Conservation (phyloP, 208 protist species). For the Herpetomonas samuelpessoai region DNA sequence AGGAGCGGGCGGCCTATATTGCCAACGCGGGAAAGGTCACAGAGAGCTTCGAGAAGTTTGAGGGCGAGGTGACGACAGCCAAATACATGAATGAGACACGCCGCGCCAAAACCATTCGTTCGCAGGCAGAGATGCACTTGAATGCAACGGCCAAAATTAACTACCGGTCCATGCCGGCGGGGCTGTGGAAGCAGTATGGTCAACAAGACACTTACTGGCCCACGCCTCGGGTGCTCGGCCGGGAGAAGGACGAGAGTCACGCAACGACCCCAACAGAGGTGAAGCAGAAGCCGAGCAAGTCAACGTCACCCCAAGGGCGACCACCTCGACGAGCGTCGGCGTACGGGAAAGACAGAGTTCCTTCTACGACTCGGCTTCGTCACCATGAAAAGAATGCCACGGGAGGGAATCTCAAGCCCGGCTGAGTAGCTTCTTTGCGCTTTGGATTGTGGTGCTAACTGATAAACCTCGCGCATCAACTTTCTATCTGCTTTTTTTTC, state of each 20-base stretch:
- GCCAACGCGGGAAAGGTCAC: conserved; percentile 61
- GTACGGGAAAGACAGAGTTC: no score
- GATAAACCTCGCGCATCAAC: no score
- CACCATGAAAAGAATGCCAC: no score
- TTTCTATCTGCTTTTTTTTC: no score
- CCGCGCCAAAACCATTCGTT: conserved; percentile 70
- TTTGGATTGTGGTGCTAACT: no score
- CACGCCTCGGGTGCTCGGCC: conserved; percentile 62
- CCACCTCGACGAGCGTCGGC: no score
- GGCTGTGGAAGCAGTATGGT: conserved; percentile 86
- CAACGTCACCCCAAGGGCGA: no score
- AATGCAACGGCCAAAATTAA: conserved; percentile 88
- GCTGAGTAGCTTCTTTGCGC: no score
- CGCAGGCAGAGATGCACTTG: conserved; percentile 87
- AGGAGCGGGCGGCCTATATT: conserved; percentile 70
- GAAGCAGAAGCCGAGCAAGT: no score
- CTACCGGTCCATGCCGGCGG: conserved; percentile 86
- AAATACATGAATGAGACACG: conserved; percentile 87
- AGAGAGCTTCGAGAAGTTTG: conserved; percentile 85
- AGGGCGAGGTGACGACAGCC: conserved; percentile 67
- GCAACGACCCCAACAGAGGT: no score
- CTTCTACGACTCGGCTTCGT: no score
- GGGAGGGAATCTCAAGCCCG: no score
- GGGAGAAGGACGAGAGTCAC: conserved; percentile 44
- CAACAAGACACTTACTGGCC: conserved; percentile 70